Evolutionary conservation across 768 basidiomycete species (phyloP).

Genomic region (Pulveroboletus sp.): DNA sequence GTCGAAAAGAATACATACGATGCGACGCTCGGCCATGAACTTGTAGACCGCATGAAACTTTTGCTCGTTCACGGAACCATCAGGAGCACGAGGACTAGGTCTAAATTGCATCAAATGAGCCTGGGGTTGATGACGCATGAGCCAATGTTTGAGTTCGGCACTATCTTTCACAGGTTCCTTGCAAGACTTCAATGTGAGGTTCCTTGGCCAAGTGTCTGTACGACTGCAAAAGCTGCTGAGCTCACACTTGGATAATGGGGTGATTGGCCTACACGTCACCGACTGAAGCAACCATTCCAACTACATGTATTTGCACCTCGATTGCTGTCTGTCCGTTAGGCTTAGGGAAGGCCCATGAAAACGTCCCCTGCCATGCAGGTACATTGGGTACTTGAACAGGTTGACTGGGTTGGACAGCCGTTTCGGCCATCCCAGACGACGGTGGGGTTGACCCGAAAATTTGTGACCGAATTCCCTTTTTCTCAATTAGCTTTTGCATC

Average conservation of each 20-base stretch:
- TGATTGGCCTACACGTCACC: slow-evolving; percentile 33
- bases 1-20: slow-evolving; percentile 38
- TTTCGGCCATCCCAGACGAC: slow-evolving; percentile 15
- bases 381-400: slow-evolving; percentile 1
- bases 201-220: slow-evolving; percentile 51
- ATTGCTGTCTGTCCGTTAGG: slow-evolving; percentile 35
- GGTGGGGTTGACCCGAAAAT: slow-evolving; percentile 15
- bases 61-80: slow-evolving; percentile 40
- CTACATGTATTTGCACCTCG: slow-evolving; percentile 41
- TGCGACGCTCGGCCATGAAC: slow-evolving; percentile 40
- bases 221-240: slow-evolving; percentile 36
- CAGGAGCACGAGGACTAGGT: slow-evolving; percentile 29
- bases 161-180: slow-evolving; percentile 40
- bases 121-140: slow-evolving; percentile 34
- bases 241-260: neutral
- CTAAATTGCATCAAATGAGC: slow-evolving; percentile 42
- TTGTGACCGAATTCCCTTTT: slow-evolving; percentile 34
- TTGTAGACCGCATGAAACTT: slow-evolving; percentile 41
- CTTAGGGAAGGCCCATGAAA: slow-evolving; percentile 40
- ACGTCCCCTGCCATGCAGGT: slow-evolving; percentile 45
- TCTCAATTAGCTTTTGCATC: slow-evolving; percentile 50
- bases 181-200: slow-evolving; percentile 40
- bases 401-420: slow-evolving; percentile 2
- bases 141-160: slow-evolving; percentile 46
- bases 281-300: slow-evolving; percentile 17